Evolutionary conservation across 805 yeast genomes (phyloP).

Genomic region (Kuraishia floccosa): DNA sequence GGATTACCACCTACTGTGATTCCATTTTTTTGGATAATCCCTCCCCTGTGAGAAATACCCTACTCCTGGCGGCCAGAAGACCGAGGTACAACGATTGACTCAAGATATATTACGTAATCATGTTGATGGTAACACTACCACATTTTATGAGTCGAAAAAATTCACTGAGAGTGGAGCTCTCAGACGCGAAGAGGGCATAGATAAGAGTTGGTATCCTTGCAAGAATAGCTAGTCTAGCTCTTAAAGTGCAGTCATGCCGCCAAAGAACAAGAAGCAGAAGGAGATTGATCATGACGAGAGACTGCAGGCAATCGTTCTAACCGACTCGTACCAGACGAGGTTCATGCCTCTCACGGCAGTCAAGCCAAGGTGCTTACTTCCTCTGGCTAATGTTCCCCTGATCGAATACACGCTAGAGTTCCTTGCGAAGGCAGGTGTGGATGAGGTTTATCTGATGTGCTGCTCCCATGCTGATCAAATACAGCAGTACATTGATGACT

Average conservation of each 20-base stretch:
- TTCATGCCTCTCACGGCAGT: conserved; percentile 86
- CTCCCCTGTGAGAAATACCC: too few species aligned
- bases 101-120: too few species aligned
- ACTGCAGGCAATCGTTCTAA: conserved; percentile 87
- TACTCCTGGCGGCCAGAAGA: too few species aligned
- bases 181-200: too few species aligned
- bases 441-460: conserved; percentile 85
- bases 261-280: conserved; percentile 37
- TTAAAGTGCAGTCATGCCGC: conserved; percentile 24
- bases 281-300: conserved; percentile 56
- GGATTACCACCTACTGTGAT: too few species aligned
- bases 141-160: too few species aligned
- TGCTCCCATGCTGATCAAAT: conserved; percentile 86
- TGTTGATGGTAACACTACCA: too few species aligned
- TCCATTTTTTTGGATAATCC: too few species aligned
- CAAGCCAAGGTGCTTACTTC: conserved; percentile 83
- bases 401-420: conserved; percentile 93
- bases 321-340: conserved; percentile 87
- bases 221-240: too few species aligned
- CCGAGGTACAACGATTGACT: too few species aligned
- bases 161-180: too few species aligned
- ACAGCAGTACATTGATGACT: conserved; percentile 63
- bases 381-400: conserved; percentile 87
- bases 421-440: conserved; percentile 80
- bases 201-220: too few species aligned